Evolutionary conservation across 371 early-diverging fungal genomes (phyloP), one percentile per base, ranked within the genome.

Genomic region (Neoconidiobolus thromboides): DNA sequence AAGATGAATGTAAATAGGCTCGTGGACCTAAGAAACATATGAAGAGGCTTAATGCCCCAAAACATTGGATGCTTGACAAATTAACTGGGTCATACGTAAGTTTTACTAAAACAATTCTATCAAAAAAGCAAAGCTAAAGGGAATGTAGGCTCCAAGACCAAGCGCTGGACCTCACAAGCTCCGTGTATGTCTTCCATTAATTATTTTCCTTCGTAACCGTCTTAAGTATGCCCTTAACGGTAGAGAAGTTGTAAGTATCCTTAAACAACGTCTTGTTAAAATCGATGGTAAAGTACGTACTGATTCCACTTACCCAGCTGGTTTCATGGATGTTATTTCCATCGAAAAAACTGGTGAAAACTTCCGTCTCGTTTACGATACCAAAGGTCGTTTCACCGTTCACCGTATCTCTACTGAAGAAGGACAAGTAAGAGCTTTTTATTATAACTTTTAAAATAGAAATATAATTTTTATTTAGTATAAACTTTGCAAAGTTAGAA

Each of bases 41-140:
- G 85, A 99, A 99, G 93, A 91, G 99, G 78, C 85, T 99, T 70
- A 85, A 81, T 71, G 99, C 99, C 64, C 99, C 99, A 78, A 92
- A 89, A 82, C 95, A 96, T 83, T 99, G 99, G 99, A 96, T 98
- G 93, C 85, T 99, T 69, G 97, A 97, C 87, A 99, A 99, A 79
- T 83, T 94, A 51, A 86, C 91, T 72, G 98, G 96, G 62, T 89
- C 87, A 65, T 97, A 87, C 80, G 80, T 79, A 76, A 64, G 74
- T 67, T 41, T 3, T 26, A 26, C 26, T 26, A 26, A 26, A 26
- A 26, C 26, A 26, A 26, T 26, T 26, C 26, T 26, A 26, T 26
- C 26, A 26, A 26, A 26, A 26, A 26, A 26, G 26, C 12, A 2
- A 15, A 4, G 41, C n/a, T n/a, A 52, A 51, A 26, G 26, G 26